Conservation (phyloP, 2,329 filamentous ascomycete species). For the Fusarium nisikadoi region DNA sequence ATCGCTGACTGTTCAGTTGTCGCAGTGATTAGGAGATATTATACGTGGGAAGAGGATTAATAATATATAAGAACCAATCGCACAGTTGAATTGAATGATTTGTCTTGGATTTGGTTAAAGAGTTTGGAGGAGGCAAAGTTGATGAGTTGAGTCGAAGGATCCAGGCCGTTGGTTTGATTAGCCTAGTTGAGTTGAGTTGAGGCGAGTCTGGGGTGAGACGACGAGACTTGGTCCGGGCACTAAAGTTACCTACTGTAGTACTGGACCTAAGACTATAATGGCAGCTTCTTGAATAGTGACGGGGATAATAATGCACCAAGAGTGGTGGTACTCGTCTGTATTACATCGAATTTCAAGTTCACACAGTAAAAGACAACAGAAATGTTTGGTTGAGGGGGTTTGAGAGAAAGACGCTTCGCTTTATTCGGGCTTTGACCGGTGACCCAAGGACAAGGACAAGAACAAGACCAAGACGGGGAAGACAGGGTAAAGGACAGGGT, state of each 20-base stretch:
- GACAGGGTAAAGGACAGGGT: slow-evolving; percentile 8
- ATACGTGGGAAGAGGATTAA: neutral
- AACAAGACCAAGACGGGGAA: slow-evolving; percentile 12
- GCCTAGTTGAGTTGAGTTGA: neutral
- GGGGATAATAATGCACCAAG: neutral
- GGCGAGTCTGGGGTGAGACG: slow-evolving; percentile 10
- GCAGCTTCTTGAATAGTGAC: neutral
- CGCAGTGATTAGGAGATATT: neutral
- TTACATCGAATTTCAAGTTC: neutral
- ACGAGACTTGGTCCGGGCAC: neutral
- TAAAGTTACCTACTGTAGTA: neutral
- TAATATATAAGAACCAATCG: neutral
- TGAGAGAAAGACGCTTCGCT: slow-evolving; percentile 14
- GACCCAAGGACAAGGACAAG: slow-evolving; percentile 2
- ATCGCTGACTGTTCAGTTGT: neutral
- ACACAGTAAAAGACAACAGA: neutral
- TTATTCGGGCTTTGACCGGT: slow-evolving; percentile 29
- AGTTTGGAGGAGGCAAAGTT: slow-evolving; percentile 31
- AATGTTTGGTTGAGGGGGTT: neutral
- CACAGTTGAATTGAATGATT: neutral
- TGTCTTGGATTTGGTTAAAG: neutral
- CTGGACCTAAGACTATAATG: neutral
- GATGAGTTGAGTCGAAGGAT: slow-evolving; percentile 15
- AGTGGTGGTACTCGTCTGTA: neutral
- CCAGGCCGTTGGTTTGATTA: slow-evolving; percentile 6